Evolutionary conservation across 2,329 filamentous ascomycete species (phyloP).

Genomic region (Aureobasidium sp.): DNA sequence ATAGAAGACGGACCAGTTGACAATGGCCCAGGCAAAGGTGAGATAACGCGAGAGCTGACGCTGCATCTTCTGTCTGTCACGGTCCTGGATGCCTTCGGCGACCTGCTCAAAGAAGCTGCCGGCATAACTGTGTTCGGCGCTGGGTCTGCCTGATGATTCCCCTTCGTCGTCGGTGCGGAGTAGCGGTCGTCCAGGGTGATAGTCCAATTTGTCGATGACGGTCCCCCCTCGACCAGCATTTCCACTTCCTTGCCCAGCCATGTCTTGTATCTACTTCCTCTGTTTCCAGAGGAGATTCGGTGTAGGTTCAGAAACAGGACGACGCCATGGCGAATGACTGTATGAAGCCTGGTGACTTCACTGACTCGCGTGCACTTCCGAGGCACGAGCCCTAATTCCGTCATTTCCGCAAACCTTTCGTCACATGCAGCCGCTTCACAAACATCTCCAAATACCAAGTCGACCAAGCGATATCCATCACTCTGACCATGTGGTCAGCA

Average conservation of each 20-base stretch:
- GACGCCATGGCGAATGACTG: background rate
- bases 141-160: constrained; percentile 27
- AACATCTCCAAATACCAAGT: background rate
- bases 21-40: constrained; percentile 54
- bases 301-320: background rate
- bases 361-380: constrained; percentile 1
- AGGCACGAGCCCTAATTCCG: background rate
- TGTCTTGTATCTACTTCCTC: background rate
- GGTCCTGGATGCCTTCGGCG: constrained; percentile 52
- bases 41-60: constrained; percentile 46
- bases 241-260: constrained; percentile 4
- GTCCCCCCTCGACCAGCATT: background rate
- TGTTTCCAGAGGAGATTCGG: background rate
- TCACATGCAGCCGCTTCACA: background rate
- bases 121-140: constrained; percentile 40
- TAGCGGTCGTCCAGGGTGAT: constrained; percentile 37
- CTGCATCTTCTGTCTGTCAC: constrained; percentile 49
- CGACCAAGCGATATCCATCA: background rate
- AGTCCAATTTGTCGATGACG: constrained; percentile 46
- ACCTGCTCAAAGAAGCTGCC: constrained; percentile 54
- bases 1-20: constrained; percentile 44
- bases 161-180: constrained; percentile 31
- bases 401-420: background rate
- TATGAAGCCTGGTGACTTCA: background rate
- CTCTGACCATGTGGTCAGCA: background rate